phyloP scores from a whole-genome alignment of 2,329 filamentous ascomycete species.

The Colletotrichum sp. region DNA sequence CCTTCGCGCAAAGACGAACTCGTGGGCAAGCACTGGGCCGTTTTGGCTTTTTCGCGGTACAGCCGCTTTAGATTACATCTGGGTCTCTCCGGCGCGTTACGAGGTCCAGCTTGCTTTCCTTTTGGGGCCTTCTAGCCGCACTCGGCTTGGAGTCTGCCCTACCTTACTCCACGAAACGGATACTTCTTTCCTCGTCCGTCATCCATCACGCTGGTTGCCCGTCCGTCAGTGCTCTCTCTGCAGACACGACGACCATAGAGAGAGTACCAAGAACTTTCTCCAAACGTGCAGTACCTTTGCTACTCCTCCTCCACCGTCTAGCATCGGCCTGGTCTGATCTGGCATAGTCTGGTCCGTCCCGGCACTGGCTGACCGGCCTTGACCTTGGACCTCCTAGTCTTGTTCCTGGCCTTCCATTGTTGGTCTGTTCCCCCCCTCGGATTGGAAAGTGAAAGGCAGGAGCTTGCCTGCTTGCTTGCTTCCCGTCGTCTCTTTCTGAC shows the following conservation, averaged over 20 bases:
- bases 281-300: neutral
- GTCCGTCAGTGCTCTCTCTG: neutral
- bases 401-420: neutral
- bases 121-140: constrained; percentile 14
- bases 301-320: neutral
- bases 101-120: constrained; percentile 17
- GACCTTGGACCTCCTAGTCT: neutral
- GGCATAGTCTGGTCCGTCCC: constrained; percentile 8
- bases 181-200: neutral
- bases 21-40: neutral
- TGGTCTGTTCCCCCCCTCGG: neutral
- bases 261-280: neutral
- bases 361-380: neutral
- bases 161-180: constrained; percentile 20
- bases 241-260: neutral
- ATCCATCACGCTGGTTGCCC: neutral
- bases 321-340: constrained; percentile 9
- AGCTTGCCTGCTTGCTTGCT: neutral
- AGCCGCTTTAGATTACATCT: constrained; percentile 19
- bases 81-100: constrained; percentile 16
- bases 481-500: neutral
- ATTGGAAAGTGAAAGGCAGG: neutral
- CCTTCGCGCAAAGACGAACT: neutral
- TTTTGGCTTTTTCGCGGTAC: constrained; percentile 6
- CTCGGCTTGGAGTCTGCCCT: constrained; percentile 17